These are phyloP conservation scores for Diaporthe sp. DNA, from an alignment of 2,329 filamentous ascomycete species.

Conservation along the genomic window DNA sequence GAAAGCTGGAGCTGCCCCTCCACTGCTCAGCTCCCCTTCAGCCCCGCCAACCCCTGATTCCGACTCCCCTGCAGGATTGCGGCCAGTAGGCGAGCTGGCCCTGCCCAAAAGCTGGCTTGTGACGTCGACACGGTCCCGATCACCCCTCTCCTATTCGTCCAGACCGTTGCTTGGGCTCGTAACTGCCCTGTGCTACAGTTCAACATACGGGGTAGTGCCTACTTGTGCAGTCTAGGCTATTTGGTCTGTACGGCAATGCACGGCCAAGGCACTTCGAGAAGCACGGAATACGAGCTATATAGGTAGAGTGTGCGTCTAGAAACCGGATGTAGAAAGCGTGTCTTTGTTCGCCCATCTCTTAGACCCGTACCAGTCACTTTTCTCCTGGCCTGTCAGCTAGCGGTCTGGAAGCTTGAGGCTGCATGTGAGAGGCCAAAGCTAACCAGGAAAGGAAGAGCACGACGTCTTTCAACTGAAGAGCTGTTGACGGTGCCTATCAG, in stretches of 20 bases:
- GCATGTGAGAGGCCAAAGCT: constrained; percentile 5
- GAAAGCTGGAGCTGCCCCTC: constrained; percentile 34
- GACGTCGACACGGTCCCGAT: constrained; percentile 35
- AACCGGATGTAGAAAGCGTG: neutral
- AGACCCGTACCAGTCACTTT: neutral
- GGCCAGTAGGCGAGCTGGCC: constrained; percentile 21
- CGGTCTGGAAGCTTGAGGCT: neutral
- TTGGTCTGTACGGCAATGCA: neutral
- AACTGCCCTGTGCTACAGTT: neutral
- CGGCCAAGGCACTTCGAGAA: neutral
- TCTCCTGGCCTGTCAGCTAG: neutral
- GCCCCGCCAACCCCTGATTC: constrained; percentile 33
- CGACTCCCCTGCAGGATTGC: constrained; percentile 13
- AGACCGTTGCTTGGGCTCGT: neutral
- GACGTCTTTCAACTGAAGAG: neutral
- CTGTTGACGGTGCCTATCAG: neutral
- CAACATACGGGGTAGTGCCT: neutral
- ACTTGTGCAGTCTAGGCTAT: neutral
- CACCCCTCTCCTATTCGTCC: constrained; percentile 36
- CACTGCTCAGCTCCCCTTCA: constrained; percentile 4
- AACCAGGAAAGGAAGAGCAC: neutral
- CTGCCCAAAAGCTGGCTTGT: constrained; percentile 19
- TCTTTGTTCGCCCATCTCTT: neutral
- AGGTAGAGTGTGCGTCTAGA: neutral
- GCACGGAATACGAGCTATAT: constrained; percentile 28